Percentiles rank a stretch among this genome's conserved stretches.
Evolutionary conservation across 768 basidiomycete species (phyloP).

Genomic region (Mycena vitilis): DNA sequence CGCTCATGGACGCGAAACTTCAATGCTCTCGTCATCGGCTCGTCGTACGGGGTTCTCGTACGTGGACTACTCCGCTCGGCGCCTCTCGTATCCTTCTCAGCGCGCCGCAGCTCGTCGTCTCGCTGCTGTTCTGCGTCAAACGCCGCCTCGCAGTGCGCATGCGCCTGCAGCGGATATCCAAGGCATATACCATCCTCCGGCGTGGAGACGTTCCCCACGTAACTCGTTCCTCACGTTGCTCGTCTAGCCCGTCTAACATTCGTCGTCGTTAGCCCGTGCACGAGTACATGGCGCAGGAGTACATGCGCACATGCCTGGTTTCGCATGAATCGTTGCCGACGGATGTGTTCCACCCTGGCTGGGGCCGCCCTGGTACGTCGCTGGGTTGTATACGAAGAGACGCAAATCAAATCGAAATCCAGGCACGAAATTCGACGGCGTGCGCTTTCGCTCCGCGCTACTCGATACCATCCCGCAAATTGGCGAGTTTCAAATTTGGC

Average conservation of each 20-base stretch:
- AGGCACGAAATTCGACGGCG: conserved; percentile 71
- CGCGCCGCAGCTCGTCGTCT: conserved; percentile 61
- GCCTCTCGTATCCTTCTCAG: background rate
- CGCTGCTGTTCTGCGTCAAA: conserved; percentile 73
- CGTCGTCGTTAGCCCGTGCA: conserved; percentile 63
- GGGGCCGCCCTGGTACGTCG: conserved; percentile 75
- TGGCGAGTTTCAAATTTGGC: conserved; percentile 57
- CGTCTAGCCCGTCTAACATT: background rate
- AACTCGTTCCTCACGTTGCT: conserved; percentile 24
- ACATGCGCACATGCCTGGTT: conserved; percentile 78
- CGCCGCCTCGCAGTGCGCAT: conserved; percentile 74
- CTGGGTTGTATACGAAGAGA: background rate
- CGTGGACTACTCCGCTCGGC: conserved; percentile 38
- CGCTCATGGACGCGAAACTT: conserved; percentile 70
- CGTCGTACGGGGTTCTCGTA: conserved; percentile 79
- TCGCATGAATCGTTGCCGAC: conserved; percentile 78
- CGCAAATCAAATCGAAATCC: background rate
- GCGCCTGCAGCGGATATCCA: conserved; percentile 76
- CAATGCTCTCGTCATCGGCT: conserved; percentile 75
- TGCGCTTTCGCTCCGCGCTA: conserved; percentile 75
- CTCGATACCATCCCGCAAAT: conserved; percentile 77
- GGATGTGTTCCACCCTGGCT: conserved; percentile 74
- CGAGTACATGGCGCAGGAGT: conserved; percentile 78
- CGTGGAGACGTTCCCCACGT: conserved; percentile 73
- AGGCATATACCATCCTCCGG: conserved; percentile 63